Evolutionary conservation across 1,284 basidiomycete genomes (phyloP).

Genomic region (Rhodotorula sp.): DNA sequence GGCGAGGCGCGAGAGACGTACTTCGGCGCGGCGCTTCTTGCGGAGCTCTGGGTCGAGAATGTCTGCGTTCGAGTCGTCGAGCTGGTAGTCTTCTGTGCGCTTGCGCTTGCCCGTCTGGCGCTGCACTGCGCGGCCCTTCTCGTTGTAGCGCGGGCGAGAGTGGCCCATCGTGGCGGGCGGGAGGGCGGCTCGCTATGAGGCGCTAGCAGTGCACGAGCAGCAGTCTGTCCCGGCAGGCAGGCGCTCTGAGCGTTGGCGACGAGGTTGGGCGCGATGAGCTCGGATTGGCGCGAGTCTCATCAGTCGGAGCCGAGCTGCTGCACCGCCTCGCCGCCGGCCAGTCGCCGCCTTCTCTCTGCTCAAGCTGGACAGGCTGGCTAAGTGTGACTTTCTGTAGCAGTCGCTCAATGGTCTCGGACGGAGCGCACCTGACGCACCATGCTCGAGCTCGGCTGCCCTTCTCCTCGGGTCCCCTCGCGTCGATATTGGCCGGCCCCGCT

Average conservation of each 20-base stretch:
- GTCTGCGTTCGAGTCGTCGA: constrained; percentile 29
- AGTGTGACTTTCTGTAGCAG: no score
- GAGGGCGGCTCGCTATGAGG: not conserved
- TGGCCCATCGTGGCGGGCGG: constrained; percentile 10
- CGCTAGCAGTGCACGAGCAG: not conserved
- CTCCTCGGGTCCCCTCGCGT: not conserved
- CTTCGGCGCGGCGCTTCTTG: constrained; percentile 27
- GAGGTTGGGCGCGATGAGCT: no score
- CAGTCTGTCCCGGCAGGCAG: no score
- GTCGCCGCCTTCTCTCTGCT: no score
- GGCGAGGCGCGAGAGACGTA: not conserved
- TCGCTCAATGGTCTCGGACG: no score
- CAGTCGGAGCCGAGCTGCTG: not conserved
- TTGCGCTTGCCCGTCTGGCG: constrained; percentile 23
- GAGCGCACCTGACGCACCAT: no score
- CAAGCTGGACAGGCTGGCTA: no score
- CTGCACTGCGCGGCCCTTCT: constrained; percentile 15
- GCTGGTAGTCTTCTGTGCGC: constrained; percentile 4
- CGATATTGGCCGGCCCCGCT: not conserved
- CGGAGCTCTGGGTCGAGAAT: constrained; percentile 22
- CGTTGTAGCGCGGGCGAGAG: constrained; percentile 26
- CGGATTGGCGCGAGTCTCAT: not conserved
- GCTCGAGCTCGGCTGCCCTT: not conserved
- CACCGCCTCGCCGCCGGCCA: no score
- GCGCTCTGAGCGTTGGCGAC: no score